Conservation (phyloP, 1,284 basidiomycete species). For the Microbotryum violaceum region DNA sequence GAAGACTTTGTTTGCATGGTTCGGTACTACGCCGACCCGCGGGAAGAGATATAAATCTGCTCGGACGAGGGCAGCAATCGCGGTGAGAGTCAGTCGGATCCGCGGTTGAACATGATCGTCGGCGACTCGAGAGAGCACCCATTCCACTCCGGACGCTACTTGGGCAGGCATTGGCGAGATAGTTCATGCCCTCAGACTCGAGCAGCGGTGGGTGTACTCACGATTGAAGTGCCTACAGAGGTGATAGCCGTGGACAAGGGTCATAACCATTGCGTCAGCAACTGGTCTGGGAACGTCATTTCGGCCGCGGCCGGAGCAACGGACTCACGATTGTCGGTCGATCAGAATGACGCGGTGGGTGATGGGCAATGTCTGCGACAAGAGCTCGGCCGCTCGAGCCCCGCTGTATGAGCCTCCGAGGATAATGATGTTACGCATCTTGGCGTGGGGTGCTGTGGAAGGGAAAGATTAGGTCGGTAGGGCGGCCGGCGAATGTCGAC, state of each 20-base stretch:
- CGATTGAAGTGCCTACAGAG: conserved; percentile 36
- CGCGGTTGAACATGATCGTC: not conserved
- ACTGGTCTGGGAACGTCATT: not conserved
- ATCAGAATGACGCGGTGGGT: conserved; percentile 34
- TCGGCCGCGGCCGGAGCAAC: not conserved
- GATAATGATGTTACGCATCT: too few species aligned
- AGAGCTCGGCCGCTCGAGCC: conserved; percentile 31
- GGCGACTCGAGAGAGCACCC: not conserved
- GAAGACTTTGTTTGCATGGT: conserved; percentile 35
- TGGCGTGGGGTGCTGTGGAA: not conserved
- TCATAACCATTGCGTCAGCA: not conserved
- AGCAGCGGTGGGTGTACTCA: conserved; percentile 15
- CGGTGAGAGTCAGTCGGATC: not conserved
- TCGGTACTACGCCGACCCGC: conserved; percentile 33
- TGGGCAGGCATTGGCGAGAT: not conserved
- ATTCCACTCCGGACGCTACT: not conserved
- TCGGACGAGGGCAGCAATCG: not conserved
- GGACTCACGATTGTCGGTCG: conserved; percentile 32
- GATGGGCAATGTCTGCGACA: conserved; percentile 27
- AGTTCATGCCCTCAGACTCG: not conserved
- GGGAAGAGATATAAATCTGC: conserved; percentile 35
- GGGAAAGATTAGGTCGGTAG: too few species aligned
- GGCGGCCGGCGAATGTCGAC: too few species aligned
- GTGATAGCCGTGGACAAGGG: too few species aligned
- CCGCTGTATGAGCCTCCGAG: conserved; percentile 8